These are phyloP conservation scores for Excoecaria cochinchinensis DNA, from an alignment of 345 rosid species.

Conservation along the genomic window DNA sequence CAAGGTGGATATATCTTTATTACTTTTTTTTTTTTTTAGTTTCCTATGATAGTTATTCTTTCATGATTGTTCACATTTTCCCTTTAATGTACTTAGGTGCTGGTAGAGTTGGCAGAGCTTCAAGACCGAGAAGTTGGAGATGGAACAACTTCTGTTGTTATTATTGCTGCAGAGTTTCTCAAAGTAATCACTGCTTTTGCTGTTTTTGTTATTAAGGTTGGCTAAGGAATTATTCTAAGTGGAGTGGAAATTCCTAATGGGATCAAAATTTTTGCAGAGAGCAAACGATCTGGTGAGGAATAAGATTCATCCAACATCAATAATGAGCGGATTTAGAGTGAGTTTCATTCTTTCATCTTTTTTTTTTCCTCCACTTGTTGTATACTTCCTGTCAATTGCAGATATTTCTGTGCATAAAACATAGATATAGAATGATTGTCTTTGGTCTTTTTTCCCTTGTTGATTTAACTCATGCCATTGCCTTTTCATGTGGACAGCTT, in stretches of 20 bases:
- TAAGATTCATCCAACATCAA: conserved; percentile 96
- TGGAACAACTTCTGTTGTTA: conserved; percentile 95
- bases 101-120: conserved; percentile 97
- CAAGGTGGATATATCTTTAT: conserved; percentile 45
- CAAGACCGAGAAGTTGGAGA: conserved; percentile 98
- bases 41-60: background rate
- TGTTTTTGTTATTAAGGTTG: background rate
- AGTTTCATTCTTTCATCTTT: conserved; percentile 19
- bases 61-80: background rate
- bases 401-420: background rate
- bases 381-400: background rate
- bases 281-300: conserved; percentile 96
- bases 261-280: conserved; percentile 48
- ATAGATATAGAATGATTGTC: background rate
- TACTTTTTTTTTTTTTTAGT: background rate
- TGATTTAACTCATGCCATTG: background rate
- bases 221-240: background rate
- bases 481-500: conserved; percentile 49
- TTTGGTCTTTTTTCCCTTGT: background rate
- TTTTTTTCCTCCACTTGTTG: background rate
- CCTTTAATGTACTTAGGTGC: conserved; percentile 51
- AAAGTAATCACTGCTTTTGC: conserved; percentile 41
- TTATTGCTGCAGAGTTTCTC: conserved; percentile 87
- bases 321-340: conserved; percentile 91
- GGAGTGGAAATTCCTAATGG: conserved; percentile 13